phyloP scores from a whole-genome alignment of 306 rosid genomes.

The Gastrolobium bilobum region DNA sequence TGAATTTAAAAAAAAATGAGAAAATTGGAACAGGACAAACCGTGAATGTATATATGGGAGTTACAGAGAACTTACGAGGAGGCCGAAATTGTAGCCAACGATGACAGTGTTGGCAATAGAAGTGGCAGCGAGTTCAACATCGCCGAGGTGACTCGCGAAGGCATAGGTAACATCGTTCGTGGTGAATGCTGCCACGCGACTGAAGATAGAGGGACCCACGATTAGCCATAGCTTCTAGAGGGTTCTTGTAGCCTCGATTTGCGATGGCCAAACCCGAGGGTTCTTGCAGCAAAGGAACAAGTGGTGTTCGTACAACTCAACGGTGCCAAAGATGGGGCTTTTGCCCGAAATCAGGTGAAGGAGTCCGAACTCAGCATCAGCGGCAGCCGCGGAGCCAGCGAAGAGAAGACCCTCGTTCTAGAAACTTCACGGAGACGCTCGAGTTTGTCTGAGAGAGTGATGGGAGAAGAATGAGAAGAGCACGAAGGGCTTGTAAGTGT shows the following conservation, averaged over 20 bases:
- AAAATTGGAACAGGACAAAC: background rate
- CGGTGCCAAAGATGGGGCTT: constrained; percentile 75
- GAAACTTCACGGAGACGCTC: constrained; percentile 89
- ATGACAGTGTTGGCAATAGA: constrained; percentile 74
- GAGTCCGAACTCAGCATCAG: constrained; percentile 82
- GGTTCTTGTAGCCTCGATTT: constrained; percentile 93
- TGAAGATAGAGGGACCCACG: constrained; percentile 82
- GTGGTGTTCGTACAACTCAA: constrained; percentile 77
- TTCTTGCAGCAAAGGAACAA: constrained; percentile 90
- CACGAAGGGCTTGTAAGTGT: constrained; percentile 73
- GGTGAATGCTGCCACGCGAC: constrained; percentile 66
- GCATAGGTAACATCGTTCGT: constrained; percentile 83
- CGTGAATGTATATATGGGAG: background rate
- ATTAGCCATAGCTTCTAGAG: constrained; percentile 76
- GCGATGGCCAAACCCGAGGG: constrained; percentile 87
- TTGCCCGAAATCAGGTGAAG: constrained; percentile 72
- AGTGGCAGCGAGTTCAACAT: constrained; percentile 73
- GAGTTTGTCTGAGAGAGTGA: constrained; percentile 76
- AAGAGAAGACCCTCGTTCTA: constrained; percentile 75
- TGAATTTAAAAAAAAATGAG: no score
- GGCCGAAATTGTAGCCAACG: constrained; percentile 84
- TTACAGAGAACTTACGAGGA: constrained; percentile 59
- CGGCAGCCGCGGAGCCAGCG: constrained; percentile 16
- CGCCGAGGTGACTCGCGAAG: constrained; percentile 84
- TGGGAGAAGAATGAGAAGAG: constrained; percentile 78